Evolutionary conservation across 1,284 basidiomycete species (phyloP), one percentile per base, ranked within the genome.

Genomic region (Sanghuangporus weigelae): DNA sequence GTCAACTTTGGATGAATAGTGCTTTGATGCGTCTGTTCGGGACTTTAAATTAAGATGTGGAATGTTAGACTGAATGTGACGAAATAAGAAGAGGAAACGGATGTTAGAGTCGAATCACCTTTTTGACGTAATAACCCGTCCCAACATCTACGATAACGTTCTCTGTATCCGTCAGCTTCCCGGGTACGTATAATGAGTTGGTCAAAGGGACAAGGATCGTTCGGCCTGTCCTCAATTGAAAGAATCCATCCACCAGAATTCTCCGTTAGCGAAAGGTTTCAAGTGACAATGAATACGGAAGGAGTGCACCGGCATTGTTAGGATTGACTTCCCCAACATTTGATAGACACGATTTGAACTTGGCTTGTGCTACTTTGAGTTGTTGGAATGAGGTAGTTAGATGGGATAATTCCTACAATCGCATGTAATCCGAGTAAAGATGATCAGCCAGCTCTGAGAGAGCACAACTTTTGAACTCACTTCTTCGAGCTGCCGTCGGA

Each of bases 111-210:
- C 23, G 51, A 59, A 80, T 64, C 62, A 94, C 95, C 84, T 98
- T 98, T 75, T 93, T 89, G 19, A 99, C 90, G 71, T 91, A 98
- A 77, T 98, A 99, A 0, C 96, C 96, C 0, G 96, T 98, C 1
- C 96, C 96, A 38, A 99, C 84, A 73, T 99, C 96, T 19, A 99
- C 87, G 64, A 98, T 89, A 56, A 99, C 95, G 68, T 93, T 85
- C 57, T 95, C 89, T 1, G 85, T 75, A 72, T 98, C 91, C 31
- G 81, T 81, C 40, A 98, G 81, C 76, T 89, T 95, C 36, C 96
- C 96, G 1, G 96, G 95, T 14, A 98, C 92, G 73, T 98, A 98
- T 3, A 99, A 83, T 1, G 95, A 97, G 73, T 92, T 93, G 10
- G 95, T 98, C 57, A 98, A 78, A 2, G 96, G 96, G 1, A 98